Evolutionary conservation across 208 protist species (phyloP).

Genomic region (Trypanosoma lewisi): DNA sequence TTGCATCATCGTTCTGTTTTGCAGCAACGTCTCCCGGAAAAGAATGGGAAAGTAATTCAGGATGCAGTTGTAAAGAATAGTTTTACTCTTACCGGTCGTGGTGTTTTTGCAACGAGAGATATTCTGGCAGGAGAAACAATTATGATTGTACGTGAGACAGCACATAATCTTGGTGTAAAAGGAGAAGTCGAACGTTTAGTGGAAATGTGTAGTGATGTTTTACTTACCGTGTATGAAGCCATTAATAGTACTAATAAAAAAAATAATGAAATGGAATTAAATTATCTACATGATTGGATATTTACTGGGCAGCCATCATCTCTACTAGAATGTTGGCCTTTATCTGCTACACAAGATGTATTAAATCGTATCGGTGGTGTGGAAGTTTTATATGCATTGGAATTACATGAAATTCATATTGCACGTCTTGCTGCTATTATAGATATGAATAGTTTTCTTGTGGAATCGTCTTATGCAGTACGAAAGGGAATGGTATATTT

Average conservation of each 20-base stretch:
- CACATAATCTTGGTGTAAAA: constrained; percentile 76
- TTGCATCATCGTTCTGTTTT: constrained; percentile 69
- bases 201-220: constrained; percentile 64
- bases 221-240: constrained; percentile 19
- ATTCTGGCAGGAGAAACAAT: constrained; percentile 72
- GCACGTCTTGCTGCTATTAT: constrained; percentile 79
- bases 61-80: constrained; percentile 73
- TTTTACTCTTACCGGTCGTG: constrained; percentile 75
- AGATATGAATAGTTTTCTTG: constrained; percentile 86
- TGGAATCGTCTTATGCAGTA: constrained; percentile 79
- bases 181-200: constrained; percentile 71
- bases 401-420: constrained; percentile 83
- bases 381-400: constrained; percentile 54
- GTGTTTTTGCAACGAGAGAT: constrained; percentile 74
- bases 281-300: constrained; percentile 80
- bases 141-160: constrained; percentile 83
- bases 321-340: constrained; percentile 78
- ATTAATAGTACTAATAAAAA: too few species aligned
- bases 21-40: constrained; percentile 53
- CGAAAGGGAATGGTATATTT: constrained; percentile 90
- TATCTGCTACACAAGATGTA: constrained; percentile 53
- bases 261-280: constrained; percentile 8
- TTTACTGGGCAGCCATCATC: constrained; percentile 82
- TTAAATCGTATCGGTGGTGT: constrained; percentile 64
- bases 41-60: constrained; percentile 70